Evolutionary conservation across 129 eudicot species (phyloP).

Genomic region (Helianthus annuus): HanXRQr2.0-SUNRISE NC_035443.2:133903013-133903512

Average conservation of each 20-base stretch:
- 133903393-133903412: no score
- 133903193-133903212: slow-evolving; percentile 84
- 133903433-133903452: slow-evolving; percentile 37
- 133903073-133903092: slow-evolving; percentile 89
- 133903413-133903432: no score
- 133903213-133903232: slow-evolving; percentile 23
- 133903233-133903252: not conserved
- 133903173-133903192: slow-evolving; percentile 39
- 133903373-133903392: no score
- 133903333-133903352: no score
- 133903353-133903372: no score
- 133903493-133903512: slow-evolving; percentile 39
- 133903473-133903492: slow-evolving; percentile 77
- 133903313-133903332: no score
- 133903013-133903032: slow-evolving; percentile 89
- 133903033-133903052: slow-evolving; percentile 92
- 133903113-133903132: slow-evolving; percentile 75
- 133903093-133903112: slow-evolving; percentile 58
- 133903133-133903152: slow-evolving; percentile 45
- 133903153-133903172: not conserved
- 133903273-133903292: no score
- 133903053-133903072: slow-evolving; percentile 85
- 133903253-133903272: not conserved
- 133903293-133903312: no score
- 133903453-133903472: slow-evolving; percentile 66